phyloP scores from a whole-genome alignment of 768 basidiomycete species.

The Panus rudis region DNA sequence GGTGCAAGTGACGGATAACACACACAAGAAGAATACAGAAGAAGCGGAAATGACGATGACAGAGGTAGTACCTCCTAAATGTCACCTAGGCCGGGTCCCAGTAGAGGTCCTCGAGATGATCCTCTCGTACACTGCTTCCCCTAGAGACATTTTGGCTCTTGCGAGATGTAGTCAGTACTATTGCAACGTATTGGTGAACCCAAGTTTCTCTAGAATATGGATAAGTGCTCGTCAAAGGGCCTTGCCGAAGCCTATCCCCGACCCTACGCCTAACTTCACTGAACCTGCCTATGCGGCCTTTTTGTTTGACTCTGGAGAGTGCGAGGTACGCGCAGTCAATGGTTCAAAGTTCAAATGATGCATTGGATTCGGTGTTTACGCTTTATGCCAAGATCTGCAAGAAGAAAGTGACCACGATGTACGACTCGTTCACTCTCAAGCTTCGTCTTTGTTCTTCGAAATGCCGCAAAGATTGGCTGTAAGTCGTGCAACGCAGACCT shows the following conservation, averaged over 20 bases:
- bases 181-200: slow-evolving; percentile 40
- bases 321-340: slow-evolving; percentile 36
- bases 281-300: slow-evolving; percentile 62
- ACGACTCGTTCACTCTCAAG: slow-evolving; percentile 41
- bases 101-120: slow-evolving; percentile 62
- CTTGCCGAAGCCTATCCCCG: slow-evolving; percentile 31
- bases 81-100: slow-evolving; percentile 31
- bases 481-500: background rate
- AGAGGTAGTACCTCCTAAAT: background rate
- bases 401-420: slow-evolving; percentile 29
- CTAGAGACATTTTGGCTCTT: slow-evolving; percentile 51
- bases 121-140: slow-evolving; percentile 43
- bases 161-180: slow-evolving; percentile 52
- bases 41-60: too few species aligned
- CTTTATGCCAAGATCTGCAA: slow-evolving; percentile 34
- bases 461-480: background rate
- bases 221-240: slow-evolving; percentile 37
- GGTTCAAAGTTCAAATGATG: background rate
- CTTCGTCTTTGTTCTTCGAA: slow-evolving; percentile 35
- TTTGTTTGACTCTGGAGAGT: slow-evolving; percentile 50
- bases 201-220: slow-evolving; percentile 52
- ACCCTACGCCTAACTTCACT: slow-evolving; percentile 35
- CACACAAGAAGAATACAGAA: too few species aligned
- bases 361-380: background rate
- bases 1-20: background rate